Evolutionary conservation across 2,329 filamentous ascomycete species (phyloP).

Genomic region (Chalaropsis ovoidea): DNA sequence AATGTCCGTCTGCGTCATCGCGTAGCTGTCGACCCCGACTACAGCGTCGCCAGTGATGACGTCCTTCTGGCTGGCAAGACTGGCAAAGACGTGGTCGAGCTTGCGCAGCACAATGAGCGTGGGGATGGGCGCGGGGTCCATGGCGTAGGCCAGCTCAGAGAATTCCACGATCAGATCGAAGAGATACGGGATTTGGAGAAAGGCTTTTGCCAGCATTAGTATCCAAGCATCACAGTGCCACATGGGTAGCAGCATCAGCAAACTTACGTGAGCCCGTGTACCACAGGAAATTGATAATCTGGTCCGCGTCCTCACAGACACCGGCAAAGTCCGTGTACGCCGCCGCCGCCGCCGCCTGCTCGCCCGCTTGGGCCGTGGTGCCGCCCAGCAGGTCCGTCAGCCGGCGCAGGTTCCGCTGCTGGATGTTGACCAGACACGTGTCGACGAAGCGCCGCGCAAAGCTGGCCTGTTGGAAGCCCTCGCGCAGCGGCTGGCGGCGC

Average conservation of each 20-base stretch:
- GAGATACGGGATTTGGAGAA: conserved; percentile 59
- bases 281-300: conserved; percentile 73
- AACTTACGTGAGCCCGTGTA: conserved; percentile 70
- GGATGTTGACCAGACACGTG: conserved; percentile 15
- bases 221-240: background rate
- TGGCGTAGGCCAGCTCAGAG: conserved; percentile 54
- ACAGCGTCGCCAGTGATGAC: conserved; percentile 53
- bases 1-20: conserved; percentile 57
- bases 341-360: conserved; percentile 40
- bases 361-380: conserved; percentile 36
- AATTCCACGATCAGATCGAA: conserved; percentile 67
- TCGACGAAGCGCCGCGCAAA: conserved; percentile 17
- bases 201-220: background rate
- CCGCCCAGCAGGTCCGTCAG: background rate
- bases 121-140: conserved; percentile 40
- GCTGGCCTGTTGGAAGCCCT: conserved; percentile 4
- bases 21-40: conserved; percentile 57
- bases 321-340: conserved; percentile 55
- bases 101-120: conserved; percentile 66
- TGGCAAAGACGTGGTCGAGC: conserved; percentile 73
- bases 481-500: conserved; percentile 2
- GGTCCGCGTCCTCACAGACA: conserved; percentile 63
- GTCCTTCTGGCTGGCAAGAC: conserved; percentile 59
- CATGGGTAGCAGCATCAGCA: too few relatives aligned
- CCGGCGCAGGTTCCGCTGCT: conserved; percentile 15